Base-by-base conservation (phyloP, 208 protist genomes). In the Porcisia hertigi region DNA sequence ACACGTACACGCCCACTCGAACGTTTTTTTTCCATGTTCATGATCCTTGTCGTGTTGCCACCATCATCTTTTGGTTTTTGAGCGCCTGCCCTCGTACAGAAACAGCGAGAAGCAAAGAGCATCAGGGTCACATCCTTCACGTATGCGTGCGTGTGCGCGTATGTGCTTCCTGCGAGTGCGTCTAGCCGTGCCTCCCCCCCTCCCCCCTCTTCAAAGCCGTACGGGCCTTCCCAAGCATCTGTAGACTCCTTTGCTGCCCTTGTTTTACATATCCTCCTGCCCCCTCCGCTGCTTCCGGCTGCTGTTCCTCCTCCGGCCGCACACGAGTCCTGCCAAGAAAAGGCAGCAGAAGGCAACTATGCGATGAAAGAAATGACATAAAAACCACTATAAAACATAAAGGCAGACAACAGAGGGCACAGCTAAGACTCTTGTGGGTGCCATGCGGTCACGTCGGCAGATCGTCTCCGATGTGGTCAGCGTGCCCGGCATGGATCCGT, bases 401-500 rank as follows among this genome's bases (percentile, higher is more conserved):
- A 59, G n/a, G 59, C 1, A 72, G 53, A 47, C 16, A 25, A 34
- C 58, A 49, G 36, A 30, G 41, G 20, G 23, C 69, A 60, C 23
- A 39, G 30, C 1, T 16, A 54, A 18, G 47, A 6, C 7, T 53
- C 9, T 49, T 57, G n/a, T 12, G 25, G 16, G 18, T 30, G 53
- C 25, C 36, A 86, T 86, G 83, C 76, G 84, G 11, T 77, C 81
- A n/a, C 80, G 81, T 45, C 79, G 84, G 16, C 67, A 76, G 25
- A 64, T 49, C 14, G 71, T 66, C 45, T 57, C 69, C 2, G 79
- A 83, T n/a, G 55, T 69, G 20, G 75, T 84, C 34, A 72, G 63
- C 18, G 65, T 77, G 9, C 81, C 76, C 3, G 82, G 85, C 45
- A 94, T 96, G 89, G 92, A 96, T 77, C 88, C 89, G 11, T 96